Percentiles rank a stretch among this genome's conserved stretches.
Conservation (phyloP, 768 basidiomycete species). For the Kwoniella bestiolae region DNA sequence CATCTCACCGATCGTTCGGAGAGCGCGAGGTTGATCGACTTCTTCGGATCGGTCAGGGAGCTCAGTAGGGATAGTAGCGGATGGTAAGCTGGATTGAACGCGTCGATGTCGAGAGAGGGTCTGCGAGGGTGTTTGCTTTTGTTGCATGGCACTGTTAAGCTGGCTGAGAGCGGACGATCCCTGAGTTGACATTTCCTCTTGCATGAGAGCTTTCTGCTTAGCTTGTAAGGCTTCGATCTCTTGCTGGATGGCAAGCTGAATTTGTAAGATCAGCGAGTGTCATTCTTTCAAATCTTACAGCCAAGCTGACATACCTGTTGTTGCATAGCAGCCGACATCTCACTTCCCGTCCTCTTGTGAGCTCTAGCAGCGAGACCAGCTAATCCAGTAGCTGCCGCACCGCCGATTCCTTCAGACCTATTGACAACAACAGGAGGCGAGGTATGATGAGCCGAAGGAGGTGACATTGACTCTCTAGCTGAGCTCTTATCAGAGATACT, state of each 20-base stretch:
- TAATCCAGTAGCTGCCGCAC: constrained; percentile 53
- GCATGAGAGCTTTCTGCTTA: constrained; percentile 55
- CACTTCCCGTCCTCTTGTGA: constrained; percentile 62
- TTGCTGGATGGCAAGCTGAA: constrained; percentile 53
- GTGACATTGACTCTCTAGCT: constrained; percentile 17
- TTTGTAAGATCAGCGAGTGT: constrained; percentile 5
- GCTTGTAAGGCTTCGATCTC: constrained; percentile 58
- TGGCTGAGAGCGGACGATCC: constrained; percentile 34
- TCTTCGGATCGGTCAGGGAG: constrained; percentile 19
- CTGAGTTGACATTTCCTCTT: constrained; percentile 39
- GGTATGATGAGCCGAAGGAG: constrained; percentile 21
- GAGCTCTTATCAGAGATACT: constrained; percentile 31
- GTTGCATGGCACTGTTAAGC: constrained; percentile 27
- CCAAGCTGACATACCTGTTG: constrained; percentile 72
- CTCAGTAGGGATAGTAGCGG: constrained; percentile 25
- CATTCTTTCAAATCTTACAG: too few relatives aligned
- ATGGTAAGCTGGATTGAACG: constrained; percentile 42
- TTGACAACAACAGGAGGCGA: constrained; percentile 32
- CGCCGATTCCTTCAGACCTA: constrained; percentile 46
- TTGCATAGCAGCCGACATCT: constrained; percentile 74
- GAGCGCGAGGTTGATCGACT: constrained; percentile 24
- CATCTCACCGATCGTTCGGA: constrained; percentile 39
- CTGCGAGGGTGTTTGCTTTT: constrained; percentile 37
- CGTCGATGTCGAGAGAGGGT: constrained; percentile 44
- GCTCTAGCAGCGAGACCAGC: constrained; percentile 56